Base-by-base conservation (phyloP, 352 stramenopile species). In the Pythium pyrilobum region DNA sequence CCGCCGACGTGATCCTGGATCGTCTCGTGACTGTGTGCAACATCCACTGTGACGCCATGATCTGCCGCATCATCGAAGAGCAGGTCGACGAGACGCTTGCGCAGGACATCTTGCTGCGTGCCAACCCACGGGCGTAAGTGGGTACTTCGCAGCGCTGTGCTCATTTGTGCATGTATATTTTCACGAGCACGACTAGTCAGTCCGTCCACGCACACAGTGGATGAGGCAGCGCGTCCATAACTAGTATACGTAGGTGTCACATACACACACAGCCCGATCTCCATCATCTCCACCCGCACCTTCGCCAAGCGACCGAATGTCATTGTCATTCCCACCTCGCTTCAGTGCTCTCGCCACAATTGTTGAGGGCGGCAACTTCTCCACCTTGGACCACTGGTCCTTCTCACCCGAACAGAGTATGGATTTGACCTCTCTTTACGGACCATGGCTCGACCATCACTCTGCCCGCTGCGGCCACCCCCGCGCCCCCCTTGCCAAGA, bases 1-100 rank as follows among this genome's bases (percentile, higher is more conserved):
- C 75, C 4, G 74, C 70, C 4, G 82, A 93, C 45, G 78, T 87
- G 21, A 69, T 91, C 21, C 55, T 93, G 16, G 78, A 91, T 31
- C 82, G 82, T 44, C 58, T 91, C 28, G 64, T 87, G 8, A 91
- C 82, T 4, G 53, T 89, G 28, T 79, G 71, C 62, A 93, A 93
- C 56, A 71, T 93, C 31, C 83, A 85, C 51, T 67, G 72, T 25
- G 76, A 89, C 61, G 78, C 80, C 15, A 83, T 93, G 67, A 59
- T 89, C 39, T 80, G 65, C 20, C 78, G 76, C 28, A 78, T 93
- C 43, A 65, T 93, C 47, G 76, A 77, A 45, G 72, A 89, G 24
- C 77, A 92, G 44, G 52, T 83, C 33, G 69, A 80, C 52, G 65
- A 75, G 32, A 58, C 49, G 33, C 51, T 65, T 38, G 45, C 44